A percentile compares a stretch with the other conserved stretches of the same genome.
phyloP scores from a whole-genome alignment of 2,329 filamentous ascomycete species.

The Harringtonia aguacate region DNA sequence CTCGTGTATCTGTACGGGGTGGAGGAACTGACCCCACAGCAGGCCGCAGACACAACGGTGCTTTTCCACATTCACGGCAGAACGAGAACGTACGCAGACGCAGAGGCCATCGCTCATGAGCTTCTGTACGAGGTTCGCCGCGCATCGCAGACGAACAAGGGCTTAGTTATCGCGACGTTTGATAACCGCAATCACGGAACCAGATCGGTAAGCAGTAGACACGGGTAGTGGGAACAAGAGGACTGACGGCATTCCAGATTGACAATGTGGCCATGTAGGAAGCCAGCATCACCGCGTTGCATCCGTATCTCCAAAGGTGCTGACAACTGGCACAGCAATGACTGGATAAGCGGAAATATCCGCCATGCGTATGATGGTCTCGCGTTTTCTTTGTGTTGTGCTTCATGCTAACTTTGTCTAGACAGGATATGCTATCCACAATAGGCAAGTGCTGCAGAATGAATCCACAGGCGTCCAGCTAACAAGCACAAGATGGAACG shows the following conservation, averaged over 20 bases:
- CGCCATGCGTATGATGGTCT: not conserved
- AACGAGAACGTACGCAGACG: not conserved
- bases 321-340: not conserved
- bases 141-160: not conserved
- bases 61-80: slow-evolving; percentile 1
- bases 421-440: slow-evolving; percentile 1
- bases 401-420: not conserved
- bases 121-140: not conserved
- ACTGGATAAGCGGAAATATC: not conserved
- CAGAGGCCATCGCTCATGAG: not conserved
- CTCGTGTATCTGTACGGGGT: slow-evolving; percentile 1
- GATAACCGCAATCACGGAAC: slow-evolving; percentile 2
- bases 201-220: not conserved
- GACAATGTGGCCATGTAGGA: slow-evolving; percentile 1
- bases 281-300: not conserved
- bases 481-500: not conserved
- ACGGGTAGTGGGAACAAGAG: too few species aligned
- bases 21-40: not conserved
- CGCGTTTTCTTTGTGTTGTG: too few species aligned
- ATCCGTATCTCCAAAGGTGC: too few species aligned
- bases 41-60: not conserved
- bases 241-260: not conserved
- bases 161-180: not conserved
- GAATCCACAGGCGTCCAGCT: not conserved
- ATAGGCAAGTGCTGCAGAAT: not conserved